Base-by-base conservation (phyloP, 1,284 basidiomycete genomes). In the Melampsora larici-populina region DNA sequence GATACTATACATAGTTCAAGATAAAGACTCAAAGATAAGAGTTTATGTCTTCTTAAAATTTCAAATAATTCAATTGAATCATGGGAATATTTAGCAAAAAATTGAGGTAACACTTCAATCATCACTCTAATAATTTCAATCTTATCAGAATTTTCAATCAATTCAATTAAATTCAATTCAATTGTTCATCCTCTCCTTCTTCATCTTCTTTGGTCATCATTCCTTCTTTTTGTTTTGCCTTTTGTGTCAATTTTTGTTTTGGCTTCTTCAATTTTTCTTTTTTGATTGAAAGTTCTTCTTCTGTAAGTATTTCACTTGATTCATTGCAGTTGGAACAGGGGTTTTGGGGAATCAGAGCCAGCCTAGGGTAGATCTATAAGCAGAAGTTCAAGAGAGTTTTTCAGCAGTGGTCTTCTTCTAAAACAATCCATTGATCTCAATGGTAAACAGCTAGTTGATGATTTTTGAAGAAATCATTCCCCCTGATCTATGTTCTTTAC, bases 71-170 rank as follows among this genome's bases (percentile, higher is more conserved):
- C 89, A 58, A 87, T 88, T 66, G 90, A 89, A 83, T 97, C 94
- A 0, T 92, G 91, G 83, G 96, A 93, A 84, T 98, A 91, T 84
- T 97, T 97, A 82, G 93, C 89, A 83, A 98, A 92, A 31, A 99
- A 86, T 73, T 90, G 87, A 0, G 96, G 95, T 0, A 99, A 86
- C 1, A 90, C 90, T 79, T 92, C 92, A 82, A 98, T 96, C 69
- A 98, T 85, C 15, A 89, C 90, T 26, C 92, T 90, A 0, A 94
- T 95, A 78, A 94, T 89, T 75, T 91, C 89, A 48, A 89, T 88
- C 31, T 88, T 84, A 51, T 89, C 84, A 60, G 87, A 87, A 78
- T 91, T 90, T 70, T 91, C 91, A 79, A 89, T 89, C 87, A 92
- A 83, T 36, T 85, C 84, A 77, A 85, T 84, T 72, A 65, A 68